A percentile compares a stretch with the other conserved stretches of the same genome.
phyloP scores from a whole-genome alignment of 2,329 filamentous ascomycete species.

The Chaetomiaceae sp. region DNA sequence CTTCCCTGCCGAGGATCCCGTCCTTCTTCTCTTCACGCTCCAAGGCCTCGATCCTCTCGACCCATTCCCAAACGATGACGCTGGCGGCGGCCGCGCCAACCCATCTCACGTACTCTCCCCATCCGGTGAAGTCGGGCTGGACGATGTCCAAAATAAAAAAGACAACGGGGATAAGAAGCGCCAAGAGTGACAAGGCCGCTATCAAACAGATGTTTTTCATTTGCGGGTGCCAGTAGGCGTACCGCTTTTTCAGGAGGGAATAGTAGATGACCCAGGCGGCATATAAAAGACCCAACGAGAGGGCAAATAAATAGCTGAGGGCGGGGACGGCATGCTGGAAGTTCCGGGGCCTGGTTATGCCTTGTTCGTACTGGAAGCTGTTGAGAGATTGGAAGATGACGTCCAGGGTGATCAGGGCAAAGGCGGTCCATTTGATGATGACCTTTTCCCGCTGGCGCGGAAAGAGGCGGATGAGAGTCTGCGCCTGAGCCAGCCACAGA shows the following conservation, averaged over 20 bases:
- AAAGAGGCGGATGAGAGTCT: conserved; percentile 92
- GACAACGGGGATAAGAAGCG: conserved; percentile 83
- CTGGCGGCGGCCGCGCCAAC: conserved; percentile 91
- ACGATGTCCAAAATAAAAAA: conserved; percentile 92
- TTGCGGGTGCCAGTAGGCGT: conserved; percentile 82
- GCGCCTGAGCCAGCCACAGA: conserved; percentile 93
- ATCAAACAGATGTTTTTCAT: conserved; percentile 88
- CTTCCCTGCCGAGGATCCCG: conserved; percentile 81
- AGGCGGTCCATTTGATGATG: conserved; percentile 98
- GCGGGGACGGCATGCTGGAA: conserved; percentile 90
- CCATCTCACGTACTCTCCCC: conserved; percentile 95
- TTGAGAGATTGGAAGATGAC: conserved; percentile 88
- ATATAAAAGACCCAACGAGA: conserved; percentile 81
- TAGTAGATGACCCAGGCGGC: conserved; percentile 94
- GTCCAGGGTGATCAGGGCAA: conserved; percentile 86
- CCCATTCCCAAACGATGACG: conserved; percentile 98
- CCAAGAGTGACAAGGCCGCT: conserved; percentile 69
- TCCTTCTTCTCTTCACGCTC: conserved; percentile 93
- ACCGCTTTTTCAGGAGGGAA: conserved; percentile 82
- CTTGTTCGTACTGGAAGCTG: conserved; percentile 63
- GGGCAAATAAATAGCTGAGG: conserved; percentile 82
- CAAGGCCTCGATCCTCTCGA: conserved; percentile 86
- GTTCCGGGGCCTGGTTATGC: conserved; percentile 56
- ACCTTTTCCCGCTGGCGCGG: conserved; percentile 96
- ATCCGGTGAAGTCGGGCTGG: conserved; percentile 77